These are phyloP conservation scores for Diaporthe nobilis DNA, from an alignment of 2,329 filamentous ascomycete species.

Conservation along the genomic window DNA sequence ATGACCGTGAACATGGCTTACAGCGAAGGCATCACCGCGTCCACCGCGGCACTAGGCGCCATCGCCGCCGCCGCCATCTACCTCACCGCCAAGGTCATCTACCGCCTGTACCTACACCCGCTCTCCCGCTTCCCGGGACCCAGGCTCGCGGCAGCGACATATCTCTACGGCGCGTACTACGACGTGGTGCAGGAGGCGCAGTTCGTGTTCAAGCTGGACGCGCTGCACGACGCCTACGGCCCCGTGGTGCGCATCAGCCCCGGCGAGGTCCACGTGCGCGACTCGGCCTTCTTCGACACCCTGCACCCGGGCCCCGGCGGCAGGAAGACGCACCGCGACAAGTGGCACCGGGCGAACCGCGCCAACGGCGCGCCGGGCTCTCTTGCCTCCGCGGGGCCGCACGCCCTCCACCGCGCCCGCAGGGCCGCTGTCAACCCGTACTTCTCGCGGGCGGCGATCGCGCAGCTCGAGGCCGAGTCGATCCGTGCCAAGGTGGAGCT, in stretches of 20 bases:
- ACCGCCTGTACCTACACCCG: slow-evolving; percentile 25
- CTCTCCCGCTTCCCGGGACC: slow-evolving; percentile 20
- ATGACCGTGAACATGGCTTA: slow-evolving; percentile 1
- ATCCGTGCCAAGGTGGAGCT: neutral
- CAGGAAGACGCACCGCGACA: slow-evolving; percentile 12
- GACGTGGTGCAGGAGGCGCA: slow-evolving; percentile 1
- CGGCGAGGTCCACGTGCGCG: slow-evolving; percentile 28
- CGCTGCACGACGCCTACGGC: slow-evolving; percentile 26
- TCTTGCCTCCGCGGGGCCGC: neutral
- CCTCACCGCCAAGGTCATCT: neutral
- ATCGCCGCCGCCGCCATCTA: neutral
- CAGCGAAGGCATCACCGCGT: neutral
- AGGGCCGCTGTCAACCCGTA: slow-evolving; percentile 9
- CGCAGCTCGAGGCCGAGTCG: slow-evolving; percentile 4
- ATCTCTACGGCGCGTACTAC: slow-evolving; percentile 12
- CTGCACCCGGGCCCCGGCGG: slow-evolving; percentile 4
- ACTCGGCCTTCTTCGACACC: slow-evolving; percentile 12
- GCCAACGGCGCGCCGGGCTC: neutral
- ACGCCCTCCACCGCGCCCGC: slow-evolving; percentile 20
- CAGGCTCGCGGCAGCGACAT: slow-evolving; percentile 9
- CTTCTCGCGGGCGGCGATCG: slow-evolving; percentile 28
- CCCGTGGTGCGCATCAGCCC: slow-evolving; percentile 34
- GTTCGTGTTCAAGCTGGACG: neutral
- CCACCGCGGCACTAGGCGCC: neutral
- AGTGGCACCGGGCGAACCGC: slow-evolving; percentile 2